Evolutionary conservation across 768 basidiomycete species (phyloP).

Genomic region (Galerina marginata): DNA sequence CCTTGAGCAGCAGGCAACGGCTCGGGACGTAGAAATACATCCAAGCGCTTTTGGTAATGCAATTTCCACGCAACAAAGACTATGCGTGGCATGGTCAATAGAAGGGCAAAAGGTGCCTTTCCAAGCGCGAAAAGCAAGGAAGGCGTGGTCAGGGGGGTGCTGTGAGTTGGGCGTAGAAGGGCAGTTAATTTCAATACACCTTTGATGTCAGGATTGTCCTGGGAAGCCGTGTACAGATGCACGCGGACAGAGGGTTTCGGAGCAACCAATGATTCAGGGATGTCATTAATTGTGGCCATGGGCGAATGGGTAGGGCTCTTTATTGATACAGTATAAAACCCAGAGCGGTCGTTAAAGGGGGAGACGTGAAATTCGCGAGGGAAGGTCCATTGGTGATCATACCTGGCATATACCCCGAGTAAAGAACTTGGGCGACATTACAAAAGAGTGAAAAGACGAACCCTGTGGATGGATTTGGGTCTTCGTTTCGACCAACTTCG

Average conservation of each 20-base stretch:
- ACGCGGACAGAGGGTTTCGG: constrained; percentile 48
- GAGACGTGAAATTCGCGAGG: constrained; percentile 76
- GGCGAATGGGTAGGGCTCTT: constrained; percentile 49
- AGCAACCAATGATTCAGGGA: constrained; percentile 1
- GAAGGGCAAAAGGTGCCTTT: constrained; percentile 54
- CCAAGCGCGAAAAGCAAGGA: constrained; percentile 44
- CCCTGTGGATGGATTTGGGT: constrained; percentile 36
- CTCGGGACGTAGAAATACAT: constrained; percentile 65
- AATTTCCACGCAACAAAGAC: constrained; percentile 62
- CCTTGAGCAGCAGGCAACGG: constrained; percentile 44
- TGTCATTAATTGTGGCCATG: constrained; percentile 14
- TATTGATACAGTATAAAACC: constrained; percentile 66
- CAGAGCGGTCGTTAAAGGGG: constrained; percentile 74
- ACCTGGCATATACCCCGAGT: constrained; percentile 35
- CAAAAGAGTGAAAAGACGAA: constrained; percentile 24
- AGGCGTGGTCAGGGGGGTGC: constrained; percentile 44
- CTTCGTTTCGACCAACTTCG: constrained; percentile 49
- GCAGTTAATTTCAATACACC: constrained; percentile 61
- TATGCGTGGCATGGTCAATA: constrained; percentile 65
- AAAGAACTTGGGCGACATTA: background rate
- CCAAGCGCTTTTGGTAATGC: constrained; percentile 62
- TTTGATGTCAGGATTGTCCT: constrained; percentile 16
- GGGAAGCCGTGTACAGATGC: constrained; percentile 38
- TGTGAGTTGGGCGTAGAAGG: constrained; percentile 40
- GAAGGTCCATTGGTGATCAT: constrained; percentile 70